Evolutionary conservation across 805 yeast species (phyloP), one percentile per base, ranked within the genome.

Genomic region (Priceomyces castillae): DNA sequence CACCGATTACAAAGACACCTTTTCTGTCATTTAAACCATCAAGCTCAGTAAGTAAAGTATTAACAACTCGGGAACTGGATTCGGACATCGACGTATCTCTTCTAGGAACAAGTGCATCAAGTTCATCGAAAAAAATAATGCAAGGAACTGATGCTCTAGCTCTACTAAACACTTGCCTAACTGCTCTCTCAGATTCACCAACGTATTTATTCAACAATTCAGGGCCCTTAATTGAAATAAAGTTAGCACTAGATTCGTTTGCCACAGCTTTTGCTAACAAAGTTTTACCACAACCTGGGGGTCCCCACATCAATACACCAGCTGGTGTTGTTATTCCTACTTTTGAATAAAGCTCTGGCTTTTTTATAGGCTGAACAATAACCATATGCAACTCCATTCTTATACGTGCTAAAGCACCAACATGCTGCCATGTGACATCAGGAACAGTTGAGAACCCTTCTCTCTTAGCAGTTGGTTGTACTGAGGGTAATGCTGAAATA

Each of bases 361-460:
- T 79, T 57, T 84, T 83, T 53, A 94, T 90, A 1, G 99, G 99
- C 61, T 92, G 97, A 1, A 94, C 99, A 50, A 94, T 89, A 11
- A 98, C 96, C 94, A 90, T 89, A 59, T 94, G 96, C 23, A 94
- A 71, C 62, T 94, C 98, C 60, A 88, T 83, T 53, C 99, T 76
- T 28, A 89, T 82, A 14, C 79, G 75, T 6, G 79, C 66, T 47
- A 94, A 72, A 0, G 98, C 99, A 49, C 99, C 99, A 28, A 94
- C 96, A 58, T 84, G 86, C 4, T 83, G 78, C 99, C 99, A 94
- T 5, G 95, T 82, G 2, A 94, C 97, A 61, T 94, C 98, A 0
- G 99, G 99, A 10, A 94, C 95, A 0, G 98, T 94, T 0, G 99
- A 97, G 66, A 94, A 94, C 0, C 99, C 99, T 72, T 94, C 99